Evolutionary conservation across 2,329 filamentous ascomycete genomes (phyloP).

Genomic region (Lachnellula subtilissima): DNA sequence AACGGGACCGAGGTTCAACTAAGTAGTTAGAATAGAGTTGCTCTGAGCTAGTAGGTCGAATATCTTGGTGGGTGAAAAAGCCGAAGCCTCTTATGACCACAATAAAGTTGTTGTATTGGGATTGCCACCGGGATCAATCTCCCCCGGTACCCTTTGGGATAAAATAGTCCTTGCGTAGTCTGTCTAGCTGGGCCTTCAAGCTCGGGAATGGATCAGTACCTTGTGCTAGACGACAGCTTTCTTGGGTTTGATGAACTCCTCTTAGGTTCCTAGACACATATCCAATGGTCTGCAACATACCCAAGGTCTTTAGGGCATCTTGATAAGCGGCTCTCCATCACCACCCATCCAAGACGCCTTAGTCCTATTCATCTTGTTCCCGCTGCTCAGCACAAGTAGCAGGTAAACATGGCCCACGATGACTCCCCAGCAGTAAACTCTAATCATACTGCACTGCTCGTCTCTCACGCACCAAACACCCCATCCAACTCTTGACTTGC

Average conservation of each 20-base stretch:
- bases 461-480: conserved; percentile 55
- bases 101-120: no score
- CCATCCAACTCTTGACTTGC: conserved; percentile 59
- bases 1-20: no score
- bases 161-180: no score
- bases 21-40: no score
- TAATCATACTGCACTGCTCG: conserved; percentile 41
- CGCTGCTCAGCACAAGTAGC: conserved; percentile 67
- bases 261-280: neutral
- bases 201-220: no score
- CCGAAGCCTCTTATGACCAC: no score
- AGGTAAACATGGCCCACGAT: conserved; percentile 69
- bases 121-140: no score
- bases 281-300: neutral
- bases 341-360: conserved; percentile 64
- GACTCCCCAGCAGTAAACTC: conserved; percentile 75
- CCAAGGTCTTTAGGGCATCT: conserved; percentile 37
- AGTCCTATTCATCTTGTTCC: conserved; percentile 53
- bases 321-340: conserved; percentile 50
- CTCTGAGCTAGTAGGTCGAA: no score
- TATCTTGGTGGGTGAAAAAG: no score
- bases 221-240: neutral
- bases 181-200: no score
- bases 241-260: neutral
- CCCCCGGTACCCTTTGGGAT: no score